These are phyloP conservation scores for Echinosophora koreensis DNA, from an alignment of 306 rosid genomes.

Conservation along the genomic window DNA sequence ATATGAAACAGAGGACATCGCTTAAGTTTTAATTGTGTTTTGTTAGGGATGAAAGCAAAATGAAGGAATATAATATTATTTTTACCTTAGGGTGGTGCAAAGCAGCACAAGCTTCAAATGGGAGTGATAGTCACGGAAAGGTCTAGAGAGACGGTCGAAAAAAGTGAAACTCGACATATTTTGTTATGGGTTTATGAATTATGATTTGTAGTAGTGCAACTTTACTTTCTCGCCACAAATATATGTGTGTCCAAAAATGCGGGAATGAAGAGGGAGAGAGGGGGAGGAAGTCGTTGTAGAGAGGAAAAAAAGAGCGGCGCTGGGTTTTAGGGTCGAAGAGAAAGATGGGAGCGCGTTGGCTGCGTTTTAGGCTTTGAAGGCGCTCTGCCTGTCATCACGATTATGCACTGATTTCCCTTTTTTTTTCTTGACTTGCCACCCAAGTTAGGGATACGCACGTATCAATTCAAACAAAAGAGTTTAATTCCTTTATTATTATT, in stretches of 20 bases:
- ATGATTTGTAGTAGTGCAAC: background rate
- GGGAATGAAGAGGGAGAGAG: slow-evolving; percentile 30
- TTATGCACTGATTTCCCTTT: background rate
- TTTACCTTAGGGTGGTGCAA: slow-evolving; percentile 78
- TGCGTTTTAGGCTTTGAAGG: slow-evolving; percentile 9
- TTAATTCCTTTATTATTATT: too few relatives aligned
- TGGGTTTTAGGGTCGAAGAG: too few relatives aligned
- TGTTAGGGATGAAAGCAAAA: background rate
- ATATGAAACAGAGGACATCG: background rate
- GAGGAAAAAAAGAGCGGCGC: background rate
- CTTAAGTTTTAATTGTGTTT: background rate
- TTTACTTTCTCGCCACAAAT: background rate
- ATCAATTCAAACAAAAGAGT: background rate
- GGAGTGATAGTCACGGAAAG: slow-evolving; percentile 62
- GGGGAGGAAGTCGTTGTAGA: too few relatives aligned
- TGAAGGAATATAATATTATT: background rate
- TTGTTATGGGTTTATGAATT: background rate
- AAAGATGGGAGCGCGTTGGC: slow-evolving; percentile 5
- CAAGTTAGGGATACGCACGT: slow-evolving; percentile 61
- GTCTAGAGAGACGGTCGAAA: slow-evolving; percentile 58
- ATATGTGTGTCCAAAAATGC: slow-evolving; percentile 10
- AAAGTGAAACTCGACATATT: slow-evolving; percentile 56
- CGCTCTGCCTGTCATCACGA: background rate
- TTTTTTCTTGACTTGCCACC: slow-evolving; percentile 52
- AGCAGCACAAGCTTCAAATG: slow-evolving; percentile 65